Evolutionary conservation across 2,329 filamentous ascomycete genomes (phyloP), one percentile per base, ranked within the genome.

Genomic region (Phoma sp.): DNA sequence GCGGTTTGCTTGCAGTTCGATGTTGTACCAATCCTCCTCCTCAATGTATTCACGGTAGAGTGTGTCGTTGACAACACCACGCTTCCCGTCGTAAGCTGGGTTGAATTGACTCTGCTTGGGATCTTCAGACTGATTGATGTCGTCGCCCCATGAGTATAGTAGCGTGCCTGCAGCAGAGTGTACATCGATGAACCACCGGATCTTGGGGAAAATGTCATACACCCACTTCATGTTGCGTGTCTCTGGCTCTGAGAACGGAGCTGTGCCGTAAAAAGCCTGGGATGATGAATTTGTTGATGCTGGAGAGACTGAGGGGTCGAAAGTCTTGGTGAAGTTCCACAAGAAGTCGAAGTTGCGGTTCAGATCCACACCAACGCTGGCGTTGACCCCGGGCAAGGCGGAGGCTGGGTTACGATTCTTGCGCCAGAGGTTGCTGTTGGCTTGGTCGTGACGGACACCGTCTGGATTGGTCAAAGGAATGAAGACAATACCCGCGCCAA

Each of bases 131-230:
- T 86, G 84, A 57, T 81, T 75, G 49, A 80, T 74, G 61, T 86
- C 83, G 64, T 83, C 81, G 25, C 84, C 84, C 84, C 84, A 86
- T 36, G 76, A 78, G 67, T 85, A 85, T 10, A 86, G 72, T n/a
- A 86, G 71, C 7, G 78, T 75, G 7, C 81, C 82, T 1, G 77
- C 76, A 40, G 77, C 82, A 4, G 83, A 85, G 76, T 87, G 84
- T 31, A 86, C 73, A 58, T 87, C 84, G 37, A 85, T 73, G 65
- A 83, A 85, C 82, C 83, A 86, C 24, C 79, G 75, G 43, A 86
- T 72, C 38, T 78, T 78, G 46, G 74, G 69, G 68, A 79, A 82
- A 27, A 77, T 73, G 54, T 83, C 78, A 62, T 85, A 74, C 2
- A 83, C 72, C 77, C 81, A 85, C 41, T 76, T 80, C 53, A 85